Conservation (phyloP, 495 filamentous ascomycete genomes). For the Hyaloscypha hepaticicola region DNA sequence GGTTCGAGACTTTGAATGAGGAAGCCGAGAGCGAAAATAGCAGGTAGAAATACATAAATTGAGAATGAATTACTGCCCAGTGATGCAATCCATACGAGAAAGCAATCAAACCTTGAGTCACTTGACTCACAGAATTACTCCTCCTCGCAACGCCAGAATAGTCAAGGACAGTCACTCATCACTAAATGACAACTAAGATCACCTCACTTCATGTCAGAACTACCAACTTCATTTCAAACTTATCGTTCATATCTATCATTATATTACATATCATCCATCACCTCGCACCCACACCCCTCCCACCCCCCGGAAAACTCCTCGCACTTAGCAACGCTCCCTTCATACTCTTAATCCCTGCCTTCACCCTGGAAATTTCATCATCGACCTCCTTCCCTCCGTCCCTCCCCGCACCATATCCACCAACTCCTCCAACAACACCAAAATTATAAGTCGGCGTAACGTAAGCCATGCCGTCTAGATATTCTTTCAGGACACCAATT, state of each 20-base stretch:
- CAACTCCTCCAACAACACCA: constrained; percentile 16
- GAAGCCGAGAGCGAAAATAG: too few relatives aligned
- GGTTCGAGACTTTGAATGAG: too few relatives aligned
- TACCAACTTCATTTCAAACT: background rate
- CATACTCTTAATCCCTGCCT: constrained; percentile 83
- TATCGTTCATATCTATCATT: background rate
- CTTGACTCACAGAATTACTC: background rate
- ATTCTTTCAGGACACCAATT: constrained; percentile 33
- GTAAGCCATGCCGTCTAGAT: constrained; percentile 45
- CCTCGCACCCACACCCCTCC: constrained; percentile 39
- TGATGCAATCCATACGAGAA: too few relatives aligned
- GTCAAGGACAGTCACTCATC: background rate
- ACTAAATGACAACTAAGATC: background rate
- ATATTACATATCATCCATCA: constrained; percentile 7
- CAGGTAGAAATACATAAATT: too few relatives aligned
- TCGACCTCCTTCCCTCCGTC: constrained; percentile 54
- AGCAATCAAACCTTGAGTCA: too few relatives aligned
- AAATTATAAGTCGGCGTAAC: constrained; percentile 22
- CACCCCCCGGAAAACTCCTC: constrained; percentile 52
- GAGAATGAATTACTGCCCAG: too few relatives aligned
- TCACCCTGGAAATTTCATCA: constrained; percentile 76
- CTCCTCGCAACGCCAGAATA: background rate
- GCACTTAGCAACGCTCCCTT: constrained; percentile 90
- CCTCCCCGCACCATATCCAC: constrained; percentile 37
- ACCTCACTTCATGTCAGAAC: background rate